Evolutionary conservation across 805 yeast genomes (phyloP), one percentile per base, ranked within the genome.

Genomic region (Yarrowia sp.): DNA sequence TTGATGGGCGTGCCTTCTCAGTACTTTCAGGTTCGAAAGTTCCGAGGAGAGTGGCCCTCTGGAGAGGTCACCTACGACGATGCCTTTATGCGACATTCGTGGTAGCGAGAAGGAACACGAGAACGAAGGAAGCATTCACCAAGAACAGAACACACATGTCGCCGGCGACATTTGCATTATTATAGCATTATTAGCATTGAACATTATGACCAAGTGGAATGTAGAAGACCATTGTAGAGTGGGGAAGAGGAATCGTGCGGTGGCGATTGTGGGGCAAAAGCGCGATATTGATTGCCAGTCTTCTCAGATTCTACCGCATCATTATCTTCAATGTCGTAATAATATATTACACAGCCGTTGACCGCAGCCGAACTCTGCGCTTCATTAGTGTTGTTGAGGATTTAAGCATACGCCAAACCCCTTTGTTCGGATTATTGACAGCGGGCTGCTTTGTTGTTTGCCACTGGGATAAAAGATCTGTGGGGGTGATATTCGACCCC

Each of bases 11-110:
- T 58, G 10, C 64, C 64, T 0, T 58, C 64, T 12, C 64, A 43
- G 64, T 58, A 58, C 64, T 58, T 58, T 17, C 64, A 58, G 50
- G 64, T 58, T 1, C 64, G 64, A 10, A 58, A 58, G 50, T 58
- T 58, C 64, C 64, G 50, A 8, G 64, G 64, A 7, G 64, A 58
- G 30, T 58, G 64, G 64, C 64, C 64, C 9, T 58, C 64, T n/a
- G 64, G 64, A n/a, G 40, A 42, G 38, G 64, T 58, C 49, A 58
- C 64, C 49, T 58, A 58, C 40, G 40, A 58, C 40, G 64, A 58
- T 17, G 64, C 64, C 33, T 58, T 58, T 19, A 58, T 58, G 64
- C 43, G 40, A 17, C 64, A 58, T 40, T 58, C 64, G n/a, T 58
- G 64, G 64, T 58, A 38, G 6, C 30, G 30, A 24, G 30, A 7